Evolutionary conservation across 2,329 filamentous ascomycete genomes (phyloP), one percentile per base, ranked within the genome.

Genomic region (Beauveria bassiana): DNA sequence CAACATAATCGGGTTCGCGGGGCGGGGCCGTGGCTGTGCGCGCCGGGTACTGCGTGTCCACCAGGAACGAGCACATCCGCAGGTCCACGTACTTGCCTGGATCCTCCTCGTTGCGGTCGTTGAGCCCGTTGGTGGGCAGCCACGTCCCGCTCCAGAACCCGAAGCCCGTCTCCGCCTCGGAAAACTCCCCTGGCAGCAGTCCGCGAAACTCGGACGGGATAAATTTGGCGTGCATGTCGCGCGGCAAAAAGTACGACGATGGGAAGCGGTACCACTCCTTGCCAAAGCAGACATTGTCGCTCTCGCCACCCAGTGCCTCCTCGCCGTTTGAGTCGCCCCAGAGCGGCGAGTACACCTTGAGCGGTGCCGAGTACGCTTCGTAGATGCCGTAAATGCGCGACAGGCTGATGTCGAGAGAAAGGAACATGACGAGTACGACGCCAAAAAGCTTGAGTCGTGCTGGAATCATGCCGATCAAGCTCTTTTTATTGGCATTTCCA

Each of bases 241-340:
- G 79, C 0, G 95, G 93, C 3, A 99, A 79, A 71, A 95, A 92
- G 77, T 92, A 98, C 0, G 93, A 96, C 0, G 90, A 93, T 1
- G 95, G 93, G 71, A 97, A 98, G 42, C 95, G 90, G 73, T 99
- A 97, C 95, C 95, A 99, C 72, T 99, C 95, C 72, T 98, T 99
- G 31, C 91, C 92, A 45, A 96, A 84, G 72, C 95, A 99, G 3
- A 99, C 85, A 20, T 81, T 86, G 65, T 91, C 88, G 18, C 87
- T 89, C 2, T 77, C 72, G 0, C 77, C 74, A 2, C 85, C 82
- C 6, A 89, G 67, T 1, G 78, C 81, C 9, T 77, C 69, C 16
- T 79, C 69, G 50, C 77, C 76, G 22, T 79, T 69, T 1, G 77
- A 72, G 16, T 75, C 76, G 22, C 83, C 81, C 61, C 87, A 80